phyloP scores from a whole-genome alignment of 2,329 filamentous ascomycete genomes.

The Sclerotinia minor region DNA sequence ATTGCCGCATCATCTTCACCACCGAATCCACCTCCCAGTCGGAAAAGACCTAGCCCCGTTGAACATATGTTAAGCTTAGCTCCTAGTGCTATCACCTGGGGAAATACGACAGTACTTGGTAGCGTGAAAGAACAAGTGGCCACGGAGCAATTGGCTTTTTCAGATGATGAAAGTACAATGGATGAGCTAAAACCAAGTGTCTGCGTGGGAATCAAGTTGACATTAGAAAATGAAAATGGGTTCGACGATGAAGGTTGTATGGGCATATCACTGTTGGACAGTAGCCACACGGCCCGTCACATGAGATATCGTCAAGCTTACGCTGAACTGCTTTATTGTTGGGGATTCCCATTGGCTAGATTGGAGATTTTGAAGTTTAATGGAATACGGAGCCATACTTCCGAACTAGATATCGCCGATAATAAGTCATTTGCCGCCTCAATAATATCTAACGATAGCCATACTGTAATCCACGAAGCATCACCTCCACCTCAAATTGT shows the following conservation, averaged over 20 bases:
- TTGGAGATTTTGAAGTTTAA: conserved; percentile 72
- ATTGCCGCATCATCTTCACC: conserved; percentile 47
- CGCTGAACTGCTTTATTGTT: conserved; percentile 68
- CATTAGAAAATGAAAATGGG: conserved; percentile 61
- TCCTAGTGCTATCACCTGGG: conserved; percentile 45
- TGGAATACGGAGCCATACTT: conserved; percentile 53
- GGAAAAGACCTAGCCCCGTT: conserved; percentile 61
- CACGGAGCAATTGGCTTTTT: conserved; percentile 34
- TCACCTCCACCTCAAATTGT: conserved; percentile 51
- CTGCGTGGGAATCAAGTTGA: conserved; percentile 45
- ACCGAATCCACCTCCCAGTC: conserved; percentile 46
- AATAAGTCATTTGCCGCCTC: conserved; percentile 38
- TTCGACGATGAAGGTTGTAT: conserved; percentile 71
- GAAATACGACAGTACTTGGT: conserved; percentile 43
- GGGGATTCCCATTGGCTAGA: conserved; percentile 61
- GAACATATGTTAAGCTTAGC: conserved; percentile 59
- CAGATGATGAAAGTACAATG: conserved; percentile 38
- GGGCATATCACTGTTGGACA: conserved; percentile 57
- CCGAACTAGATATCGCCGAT: conserved; percentile 36
- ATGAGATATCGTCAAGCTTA: conserved; percentile 65
- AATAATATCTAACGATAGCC: conserved; percentile 36
- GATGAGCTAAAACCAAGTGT: conserved; percentile 32
- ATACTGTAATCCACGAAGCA: conserved; percentile 31
- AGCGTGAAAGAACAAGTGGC: conserved; percentile 41
- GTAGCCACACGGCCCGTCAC: conserved; percentile 50